Evolutionary conservation across 169 alveolate species (phyloP).

Genomic region (Miamiensis avidus): DNA sequence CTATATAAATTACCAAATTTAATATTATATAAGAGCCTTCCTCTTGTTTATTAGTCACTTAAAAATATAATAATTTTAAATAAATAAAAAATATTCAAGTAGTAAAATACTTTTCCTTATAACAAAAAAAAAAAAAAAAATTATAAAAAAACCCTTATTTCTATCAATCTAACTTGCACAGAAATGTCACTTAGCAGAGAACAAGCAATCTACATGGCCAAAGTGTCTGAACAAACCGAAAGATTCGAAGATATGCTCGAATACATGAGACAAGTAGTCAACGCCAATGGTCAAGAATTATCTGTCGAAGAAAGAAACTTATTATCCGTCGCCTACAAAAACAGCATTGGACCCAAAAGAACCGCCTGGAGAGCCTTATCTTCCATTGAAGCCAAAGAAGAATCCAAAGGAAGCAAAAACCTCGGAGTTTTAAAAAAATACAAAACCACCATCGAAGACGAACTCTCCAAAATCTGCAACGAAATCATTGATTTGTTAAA

Average conservation of each 20-base stretch:
- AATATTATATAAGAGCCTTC: too few relatives aligned
- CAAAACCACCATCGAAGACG: constrained; percentile 71
- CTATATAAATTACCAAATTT: too few relatives aligned
- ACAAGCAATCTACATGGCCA: constrained; percentile 84
- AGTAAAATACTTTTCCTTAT: too few relatives aligned
- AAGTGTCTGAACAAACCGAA: constrained; percentile 99
- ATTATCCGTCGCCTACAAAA: constrained; percentile 97
- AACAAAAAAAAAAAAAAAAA: too few relatives aligned
- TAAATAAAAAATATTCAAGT: too few relatives aligned
- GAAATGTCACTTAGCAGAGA: too few relatives aligned
- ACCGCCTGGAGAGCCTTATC: constrained; percentile 97
- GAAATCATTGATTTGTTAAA: constrained; percentile 66
- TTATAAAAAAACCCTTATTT: too few relatives aligned
- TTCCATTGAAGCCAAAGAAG: constrained; percentile 92
- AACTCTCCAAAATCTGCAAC: constrained; percentile 66
- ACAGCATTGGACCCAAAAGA: constrained; percentile 98
- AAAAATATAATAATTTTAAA: too few relatives aligned
- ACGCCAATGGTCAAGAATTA: constrained; percentile 80
- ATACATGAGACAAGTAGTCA: constrained; percentile 74
- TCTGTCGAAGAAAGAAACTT: constrained; percentile 94
- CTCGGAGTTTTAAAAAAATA: constrained; percentile 50
- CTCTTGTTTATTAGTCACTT: too few relatives aligned
- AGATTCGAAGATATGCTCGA: constrained; percentile 97
- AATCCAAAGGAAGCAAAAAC: constrained; percentile 47
- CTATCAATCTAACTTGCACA: too few relatives aligned